Base-by-base conservation (phyloP, 1,284 basidiomycete species). In the Papiliotrema nemorosa region DNA sequence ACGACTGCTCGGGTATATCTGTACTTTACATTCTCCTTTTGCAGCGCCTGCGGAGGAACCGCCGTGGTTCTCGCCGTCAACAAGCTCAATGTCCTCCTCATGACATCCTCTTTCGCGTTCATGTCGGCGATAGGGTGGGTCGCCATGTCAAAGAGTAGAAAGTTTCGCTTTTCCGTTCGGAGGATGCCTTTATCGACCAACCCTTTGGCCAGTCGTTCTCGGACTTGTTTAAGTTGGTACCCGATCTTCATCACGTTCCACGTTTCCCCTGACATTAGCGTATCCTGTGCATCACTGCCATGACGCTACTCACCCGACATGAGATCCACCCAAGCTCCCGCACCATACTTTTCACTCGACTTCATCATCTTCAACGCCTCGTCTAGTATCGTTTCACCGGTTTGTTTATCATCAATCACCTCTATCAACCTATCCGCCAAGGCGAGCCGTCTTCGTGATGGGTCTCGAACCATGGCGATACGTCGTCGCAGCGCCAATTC, bases 201-300 rank as follows among this genome's bases (percentile, higher is more conserved):
- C 1, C 92, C 92, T 73, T 97, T 97, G n/a, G 90, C 90, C 41
- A 97, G 84, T 21, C 92, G 86, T 75, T 97, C 92, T 49, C 92
- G 85, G 40, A 97, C 92, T 76, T 96, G 92, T 75, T 97, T 97
- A 45, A 97, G 83, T 74, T 97, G 92, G 76, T 91, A 97, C 25
- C 91, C 91, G 51, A 96, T 96, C 77, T 96, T 96, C 85, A 96
- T 90, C 5, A 96, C 90, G 71, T 97, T 96, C 92, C 92, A 97
- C 47, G 92, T 97, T 78, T 97, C 92, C 57, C 91, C 91, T 94
- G 7, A 26, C 10, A 3, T 36, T 3, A 40, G 27, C 29, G 42
- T 22, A 2, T 16, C 35, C 20, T 12, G 22, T 21, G 21, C 13
- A n/a, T 12, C 43, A 29, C 27, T 24, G 33, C 24, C 9, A n/a